Evolutionary conservation across 2,329 filamentous ascomycete genomes (phyloP).

Genomic region (Mycogone perniciosa): DNA sequence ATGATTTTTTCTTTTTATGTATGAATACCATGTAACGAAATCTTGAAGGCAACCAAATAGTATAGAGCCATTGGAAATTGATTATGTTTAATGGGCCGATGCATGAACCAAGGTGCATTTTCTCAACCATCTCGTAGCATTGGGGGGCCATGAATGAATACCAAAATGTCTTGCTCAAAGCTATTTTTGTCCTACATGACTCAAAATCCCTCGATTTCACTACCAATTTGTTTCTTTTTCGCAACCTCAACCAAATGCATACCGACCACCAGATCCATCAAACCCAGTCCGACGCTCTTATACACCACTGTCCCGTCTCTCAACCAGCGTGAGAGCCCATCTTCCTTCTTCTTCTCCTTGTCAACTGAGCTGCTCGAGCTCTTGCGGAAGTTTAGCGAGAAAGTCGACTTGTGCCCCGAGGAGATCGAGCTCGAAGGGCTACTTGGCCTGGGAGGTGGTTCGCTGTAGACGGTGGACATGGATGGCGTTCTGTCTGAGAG

Average conservation of each 20-base stretch:
- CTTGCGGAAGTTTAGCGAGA: conserved; percentile 26
- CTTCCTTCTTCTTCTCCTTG: conserved; percentile 39
- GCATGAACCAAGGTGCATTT: not conserved
- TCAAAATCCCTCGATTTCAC: conserved; percentile 34
- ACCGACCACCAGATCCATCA: conserved; percentile 61
- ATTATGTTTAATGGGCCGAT: too few species aligned
- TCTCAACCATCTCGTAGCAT: not conserved
- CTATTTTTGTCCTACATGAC: not conserved
- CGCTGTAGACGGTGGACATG: conserved; percentile 36
- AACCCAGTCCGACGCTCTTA: conserved; percentile 59
- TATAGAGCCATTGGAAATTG: too few species aligned
- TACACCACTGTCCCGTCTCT: conserved; percentile 60
- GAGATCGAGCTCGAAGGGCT: conserved; percentile 28
- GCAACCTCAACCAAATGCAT: conserved; percentile 52
- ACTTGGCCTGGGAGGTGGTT: conserved; percentile 20
- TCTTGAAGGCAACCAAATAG: too few species aligned
- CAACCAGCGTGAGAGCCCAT: conserved; percentile 50
- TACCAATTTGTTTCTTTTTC: conserved; percentile 48
- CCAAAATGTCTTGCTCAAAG: too few species aligned
- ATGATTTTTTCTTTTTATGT: conserved; percentile 2
- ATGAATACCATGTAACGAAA: conserved; percentile 17
- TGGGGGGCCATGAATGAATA: too few species aligned
- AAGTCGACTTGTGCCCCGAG: conserved; percentile 22
- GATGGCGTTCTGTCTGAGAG: conserved; percentile 28
- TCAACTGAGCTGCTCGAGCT: conserved; percentile 21